These are phyloP conservation scores for Rhizoclosmatium globosum DNA, from an alignment of 192 early-diverging fungal genomes.

Conservation along the genomic window DNA sequence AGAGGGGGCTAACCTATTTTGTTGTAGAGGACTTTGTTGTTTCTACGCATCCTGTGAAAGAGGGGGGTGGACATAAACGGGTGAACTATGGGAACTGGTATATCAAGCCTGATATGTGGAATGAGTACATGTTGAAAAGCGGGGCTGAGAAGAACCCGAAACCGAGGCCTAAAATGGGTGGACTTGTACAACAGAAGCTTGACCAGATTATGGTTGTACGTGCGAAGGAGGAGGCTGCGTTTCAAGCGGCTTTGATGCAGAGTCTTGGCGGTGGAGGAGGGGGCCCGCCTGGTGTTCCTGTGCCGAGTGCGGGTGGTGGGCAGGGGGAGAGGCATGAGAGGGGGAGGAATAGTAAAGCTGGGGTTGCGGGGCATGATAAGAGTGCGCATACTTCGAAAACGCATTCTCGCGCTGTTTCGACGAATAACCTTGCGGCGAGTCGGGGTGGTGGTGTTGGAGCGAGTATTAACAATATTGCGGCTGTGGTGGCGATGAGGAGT, in stretches of 20 bases:
- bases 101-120: slow-evolving; percentile 46
- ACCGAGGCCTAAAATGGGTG: slow-evolving; percentile 40
- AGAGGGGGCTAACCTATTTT: neutral
- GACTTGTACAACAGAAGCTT: slow-evolving; percentile 54
- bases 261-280: neutral
- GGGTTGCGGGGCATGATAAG: no score
- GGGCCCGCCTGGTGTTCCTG: no score
- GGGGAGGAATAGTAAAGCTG: no score
- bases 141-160: slow-evolving; percentile 32
- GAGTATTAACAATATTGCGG: neutral
- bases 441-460: neutral
- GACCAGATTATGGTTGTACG: slow-evolving; percentile 45
- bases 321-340: no score
- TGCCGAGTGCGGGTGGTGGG: no score
- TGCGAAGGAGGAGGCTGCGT: slow-evolving; percentile 40
- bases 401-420: no score
- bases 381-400: no score
- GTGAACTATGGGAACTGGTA: slow-evolving; percentile 51
- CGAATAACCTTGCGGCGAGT: neutral
- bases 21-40: neutral
- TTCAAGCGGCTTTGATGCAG: slow-evolving; percentile 11
- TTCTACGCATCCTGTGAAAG: no score
- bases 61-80: no score
- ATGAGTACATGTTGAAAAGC: slow-evolving; percentile 42
- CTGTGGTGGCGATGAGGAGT: neutral